phyloP scores from a whole-genome alignment of 2,329 filamentous ascomycete species.

The Trematosphaeria pertusa region DNA sequence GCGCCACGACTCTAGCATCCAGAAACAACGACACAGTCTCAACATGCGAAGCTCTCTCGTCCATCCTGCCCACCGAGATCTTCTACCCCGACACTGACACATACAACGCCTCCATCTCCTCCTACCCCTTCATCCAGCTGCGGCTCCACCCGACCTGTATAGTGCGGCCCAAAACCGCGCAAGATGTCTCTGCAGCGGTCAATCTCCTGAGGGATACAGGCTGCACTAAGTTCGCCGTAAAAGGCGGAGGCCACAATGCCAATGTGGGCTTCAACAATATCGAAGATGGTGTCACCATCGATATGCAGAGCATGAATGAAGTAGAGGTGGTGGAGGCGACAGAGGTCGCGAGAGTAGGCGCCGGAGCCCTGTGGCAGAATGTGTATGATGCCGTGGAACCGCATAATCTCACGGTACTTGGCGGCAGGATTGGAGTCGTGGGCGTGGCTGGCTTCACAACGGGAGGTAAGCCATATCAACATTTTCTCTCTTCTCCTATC shows the following conservation, averaged over 20 bases:
- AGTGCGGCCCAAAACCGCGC: conserved; percentile 28
- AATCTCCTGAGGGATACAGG: conserved; percentile 31
- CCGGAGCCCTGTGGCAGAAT: conserved; percentile 42
- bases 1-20: background rate
- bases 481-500: too few relatives aligned
- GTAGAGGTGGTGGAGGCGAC: conserved; percentile 20
- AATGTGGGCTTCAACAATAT: conserved; percentile 38
- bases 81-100: conserved; percentile 23
- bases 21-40: background rate
- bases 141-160: conserved; percentile 34
- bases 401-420: conserved; percentile 23
- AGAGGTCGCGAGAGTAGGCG: conserved; percentile 26
- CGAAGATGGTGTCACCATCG: conserved; percentile 40
- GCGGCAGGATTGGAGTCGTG: conserved; percentile 36
- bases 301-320: conserved; percentile 32
- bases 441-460: conserved; percentile 39
- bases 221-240: conserved; percentile 31
- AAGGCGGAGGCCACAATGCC: conserved; percentile 34
- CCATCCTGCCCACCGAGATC: conserved; percentile 20
- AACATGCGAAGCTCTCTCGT: conserved; percentile 21
- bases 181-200: conserved; percentile 32
- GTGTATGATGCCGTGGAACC: conserved; percentile 43
- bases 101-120: conserved; percentile 32
- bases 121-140: conserved; percentile 30
- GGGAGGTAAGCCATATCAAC: conserved; percentile 38